A percentile compares a stretch with the other conserved stretches of the same genome.
phyloP scores from a whole-genome alignment of 1,284 basidiomycete genomes.

The Gomphus bonarii region DNA sequence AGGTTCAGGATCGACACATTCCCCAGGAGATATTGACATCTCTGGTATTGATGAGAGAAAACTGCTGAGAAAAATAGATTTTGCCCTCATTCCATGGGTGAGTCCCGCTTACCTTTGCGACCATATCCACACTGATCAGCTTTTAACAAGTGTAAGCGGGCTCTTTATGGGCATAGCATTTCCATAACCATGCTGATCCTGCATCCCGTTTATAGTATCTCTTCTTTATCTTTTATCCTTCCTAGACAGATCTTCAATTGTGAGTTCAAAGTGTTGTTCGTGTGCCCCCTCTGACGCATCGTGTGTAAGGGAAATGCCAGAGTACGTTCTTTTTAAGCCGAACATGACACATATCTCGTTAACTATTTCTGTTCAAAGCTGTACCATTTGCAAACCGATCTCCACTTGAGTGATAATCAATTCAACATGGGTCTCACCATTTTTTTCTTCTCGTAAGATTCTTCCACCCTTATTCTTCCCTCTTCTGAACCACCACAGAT shows the following conservation, averaged over 20 bases:
- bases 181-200: background rate
- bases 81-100: slow-evolving; percentile 55
- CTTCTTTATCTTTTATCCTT: slow-evolving; percentile 69
- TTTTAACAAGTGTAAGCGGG: slow-evolving; percentile 1
- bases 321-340: slow-evolving; percentile 24
- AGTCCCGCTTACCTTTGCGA: background rate
- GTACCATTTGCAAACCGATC: slow-evolving; percentile 41
- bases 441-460: slow-evolving; percentile 39
- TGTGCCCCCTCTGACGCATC: background rate
- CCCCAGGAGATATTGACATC: slow-evolving; percentile 36
- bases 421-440: slow-evolving; percentile 52
- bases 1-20: slow-evolving; percentile 15
- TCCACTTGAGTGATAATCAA: slow-evolving; percentile 50
- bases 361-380: slow-evolving; percentile 28
- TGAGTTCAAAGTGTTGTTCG: background rate
- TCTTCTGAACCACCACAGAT: background rate
- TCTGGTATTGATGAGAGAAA: slow-evolving; percentile 51
- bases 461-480: background rate
- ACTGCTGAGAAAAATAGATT: slow-evolving; percentile 55
- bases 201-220: slow-evolving; percentile 20
- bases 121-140: background rate
- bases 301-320: slow-evolving; percentile 47
- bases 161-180: background rate
- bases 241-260: slow-evolving; percentile 72
- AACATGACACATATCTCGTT: background rate